Percentiles rank a stretch among this genome's conserved stretches.
These are phyloP conservation scores for Lipomyces yamanashiensis DNA, from an alignment of 805 yeast genomes.

Conservation along the genomic window DNA sequence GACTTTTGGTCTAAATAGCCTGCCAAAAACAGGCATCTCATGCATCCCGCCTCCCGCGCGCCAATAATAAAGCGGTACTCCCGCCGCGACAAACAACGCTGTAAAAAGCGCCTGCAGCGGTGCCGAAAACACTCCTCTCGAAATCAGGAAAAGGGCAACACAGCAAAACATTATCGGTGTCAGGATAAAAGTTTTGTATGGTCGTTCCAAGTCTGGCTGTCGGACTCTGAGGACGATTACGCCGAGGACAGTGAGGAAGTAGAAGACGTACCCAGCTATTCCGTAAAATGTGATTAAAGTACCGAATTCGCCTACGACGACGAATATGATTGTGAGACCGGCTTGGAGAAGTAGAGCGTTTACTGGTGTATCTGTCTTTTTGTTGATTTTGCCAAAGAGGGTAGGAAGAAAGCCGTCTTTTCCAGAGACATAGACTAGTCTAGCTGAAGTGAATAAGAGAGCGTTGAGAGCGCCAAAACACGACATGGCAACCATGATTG, in stretches of 20 bases:
- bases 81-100: slow-evolving; percentile 41
- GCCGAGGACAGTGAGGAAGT: slow-evolving; percentile 46
- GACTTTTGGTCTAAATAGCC: slow-evolving; percentile 20
- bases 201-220: slow-evolving; percentile 47
- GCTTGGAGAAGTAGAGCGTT: slow-evolving; percentile 46
- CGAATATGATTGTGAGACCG: slow-evolving; percentile 41
- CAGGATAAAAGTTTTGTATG: slow-evolving; percentile 46
- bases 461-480: slow-evolving; percentile 52
- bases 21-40: slow-evolving; percentile 25
- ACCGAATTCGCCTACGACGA: slow-evolving; percentile 48
- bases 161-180: slow-evolving; percentile 48
- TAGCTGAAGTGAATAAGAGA: slow-evolving; percentile 45
- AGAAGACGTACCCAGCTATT: slow-evolving; percentile 35
- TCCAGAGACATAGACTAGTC: slow-evolving; percentile 48
- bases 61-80: slow-evolving; percentile 44
- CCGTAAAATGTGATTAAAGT: slow-evolving; percentile 47
- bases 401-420: slow-evolving; percentile 45
- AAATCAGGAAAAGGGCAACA: slow-evolving; percentile 47
- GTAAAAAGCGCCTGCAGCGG: slow-evolving; percentile 45
- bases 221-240: slow-evolving; percentile 45
- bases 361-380: slow-evolving; percentile 43
- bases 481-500: slow-evolving; percentile 46
- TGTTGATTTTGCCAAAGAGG: slow-evolving; percentile 39
- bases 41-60: slow-evolving; percentile 29
- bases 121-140: slow-evolving; percentile 44